A percentile compares a stretch with the other conserved stretches of the same genome.
These are phyloP conservation scores for Cicer pinnatifidum DNA, from an alignment of 306 rosid species.

Conservation along the genomic window DNA sequence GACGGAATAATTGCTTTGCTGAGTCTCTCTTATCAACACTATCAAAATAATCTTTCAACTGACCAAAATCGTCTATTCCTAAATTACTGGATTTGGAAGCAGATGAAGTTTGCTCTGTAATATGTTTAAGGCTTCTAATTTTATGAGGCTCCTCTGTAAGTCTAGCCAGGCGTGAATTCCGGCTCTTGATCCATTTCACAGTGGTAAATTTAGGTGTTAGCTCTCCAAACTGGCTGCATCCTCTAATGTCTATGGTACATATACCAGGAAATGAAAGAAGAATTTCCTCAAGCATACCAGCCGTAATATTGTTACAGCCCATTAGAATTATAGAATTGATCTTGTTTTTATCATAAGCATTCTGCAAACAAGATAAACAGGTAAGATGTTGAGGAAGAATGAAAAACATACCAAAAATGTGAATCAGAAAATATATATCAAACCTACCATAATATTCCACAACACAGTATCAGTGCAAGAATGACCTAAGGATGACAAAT, in stretches of 20 bases:
- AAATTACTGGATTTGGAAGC: conserved; percentile 64
- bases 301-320: conserved; percentile 77
- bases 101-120: conserved; percentile 63
- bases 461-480: conserved; percentile 73
- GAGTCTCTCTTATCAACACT: conserved; percentile 96
- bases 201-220: conserved; percentile 63
- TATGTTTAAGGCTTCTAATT: conserved; percentile 73
- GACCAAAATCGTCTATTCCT: conserved; percentile 85
- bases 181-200: conserved; percentile 84
- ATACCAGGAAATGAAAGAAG: conserved; percentile 72
- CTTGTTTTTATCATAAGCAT: conserved; percentile 69
- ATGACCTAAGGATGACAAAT: conserved; percentile 77
- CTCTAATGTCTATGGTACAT: conserved; percentile 79
- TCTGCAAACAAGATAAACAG: conserved; percentile 67
- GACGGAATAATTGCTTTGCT: conserved; percentile 75
- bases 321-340: conserved; percentile 71
- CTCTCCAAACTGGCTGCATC: conserved; percentile 84
- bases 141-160: conserved; percentile 68
- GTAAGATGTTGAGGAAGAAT: conserved; percentile 41
- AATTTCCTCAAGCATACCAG: conserved; percentile 77
- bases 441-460: conserved; percentile 75
- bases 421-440: conserved; percentile 40
- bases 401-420: conserved; percentile 18
- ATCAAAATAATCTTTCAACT: conserved; percentile 85
- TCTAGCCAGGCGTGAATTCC: conserved; percentile 52